phyloP scores from a whole-genome alignment of 2,329 filamentous ascomycete species.

The Dryadomyces quercivorus region DNA sequence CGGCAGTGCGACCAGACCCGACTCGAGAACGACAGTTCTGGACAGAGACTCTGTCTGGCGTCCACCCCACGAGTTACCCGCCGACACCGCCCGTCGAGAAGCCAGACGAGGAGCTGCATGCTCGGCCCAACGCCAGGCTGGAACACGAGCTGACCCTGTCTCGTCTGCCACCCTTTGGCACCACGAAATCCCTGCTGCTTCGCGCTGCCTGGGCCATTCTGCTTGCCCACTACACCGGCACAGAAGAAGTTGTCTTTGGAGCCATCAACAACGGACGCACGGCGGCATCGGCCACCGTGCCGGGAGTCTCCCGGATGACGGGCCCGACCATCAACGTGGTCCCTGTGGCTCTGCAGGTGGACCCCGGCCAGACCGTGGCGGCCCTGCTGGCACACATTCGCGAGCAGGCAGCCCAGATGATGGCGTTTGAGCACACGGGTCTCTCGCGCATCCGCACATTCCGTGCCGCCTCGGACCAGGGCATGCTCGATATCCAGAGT shows the following conservation, averaged over 20 bases:
- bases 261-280: slow-evolving; percentile 36
- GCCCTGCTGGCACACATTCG: slow-evolving; percentile 27
- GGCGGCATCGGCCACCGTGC: slow-evolving; percentile 21
- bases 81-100: background rate
- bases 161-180: slow-evolving; percentile 5
- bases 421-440: slow-evolving; percentile 53
- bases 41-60: background rate
- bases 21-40: background rate
- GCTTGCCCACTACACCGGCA: slow-evolving; percentile 35
- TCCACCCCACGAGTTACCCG: background rate
- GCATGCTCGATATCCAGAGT: background rate
- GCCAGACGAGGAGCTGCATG: too few species aligned
- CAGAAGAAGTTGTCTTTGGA: slow-evolving; percentile 43
- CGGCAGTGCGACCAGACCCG: background rate
- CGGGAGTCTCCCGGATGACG: slow-evolving; percentile 43
- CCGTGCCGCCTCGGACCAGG: background rate
- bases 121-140: background rate
- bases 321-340: slow-evolving; percentile 39
- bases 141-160: background rate
- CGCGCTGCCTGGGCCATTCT: slow-evolving; percentile 47
- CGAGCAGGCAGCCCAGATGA: slow-evolving; percentile 17
- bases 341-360: slow-evolving; percentile 37
- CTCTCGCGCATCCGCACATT: slow-evolving; percentile 43
- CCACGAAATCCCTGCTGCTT: slow-evolving; percentile 39
- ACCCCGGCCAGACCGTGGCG: slow-evolving; percentile 23